Conservation (phyloP, 2,329 filamentous ascomycete species). For the Microdochium nivale region DNA sequence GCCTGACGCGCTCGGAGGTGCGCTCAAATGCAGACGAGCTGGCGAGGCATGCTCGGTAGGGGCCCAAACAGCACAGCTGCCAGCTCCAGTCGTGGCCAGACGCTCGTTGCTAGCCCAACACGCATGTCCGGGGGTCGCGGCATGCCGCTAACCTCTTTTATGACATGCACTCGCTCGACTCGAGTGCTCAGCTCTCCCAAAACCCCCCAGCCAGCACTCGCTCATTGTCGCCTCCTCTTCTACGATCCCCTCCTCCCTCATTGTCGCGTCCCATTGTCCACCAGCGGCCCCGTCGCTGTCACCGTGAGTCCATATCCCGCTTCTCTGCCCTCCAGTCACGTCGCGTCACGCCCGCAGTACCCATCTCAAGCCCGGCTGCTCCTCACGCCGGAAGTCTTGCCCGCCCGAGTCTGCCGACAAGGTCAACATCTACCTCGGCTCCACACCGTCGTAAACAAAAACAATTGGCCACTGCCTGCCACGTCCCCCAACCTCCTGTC, state of each 20-base stretch:
- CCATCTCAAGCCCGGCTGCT: not conserved
- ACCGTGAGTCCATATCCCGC: not conserved
- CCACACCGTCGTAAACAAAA: not conserved
- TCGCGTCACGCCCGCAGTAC: not conserved
- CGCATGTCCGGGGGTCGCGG: not conserved
- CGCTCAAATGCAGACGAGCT: too few relatives aligned
- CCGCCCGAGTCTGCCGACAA: not conserved
- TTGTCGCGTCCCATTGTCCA: not conserved
- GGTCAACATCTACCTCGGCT: not conserved
- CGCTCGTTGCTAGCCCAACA: not conserved
- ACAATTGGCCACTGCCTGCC: not conserved
- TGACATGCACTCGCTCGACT: not conserved
- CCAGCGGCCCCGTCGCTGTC: not conserved
- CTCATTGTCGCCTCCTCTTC: not conserved
- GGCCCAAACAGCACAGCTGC: too few relatives aligned
- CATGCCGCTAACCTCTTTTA: not conserved
- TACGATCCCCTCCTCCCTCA: not conserved
- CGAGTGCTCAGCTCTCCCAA: not conserved
- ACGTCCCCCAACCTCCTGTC: not conserved
- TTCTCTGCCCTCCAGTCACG: not conserved
- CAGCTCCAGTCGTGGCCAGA: not conserved
- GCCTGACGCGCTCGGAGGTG: too few relatives aligned
- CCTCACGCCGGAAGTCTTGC: not conserved
- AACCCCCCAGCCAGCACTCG: not conserved
- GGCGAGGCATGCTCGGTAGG: too few relatives aligned